A percentile compares a stretch with the other conserved stretches of the same genome.
phyloP scores from a whole-genome alignment of 805 yeast genomes.

The Pichia paraexigua region DNA sequence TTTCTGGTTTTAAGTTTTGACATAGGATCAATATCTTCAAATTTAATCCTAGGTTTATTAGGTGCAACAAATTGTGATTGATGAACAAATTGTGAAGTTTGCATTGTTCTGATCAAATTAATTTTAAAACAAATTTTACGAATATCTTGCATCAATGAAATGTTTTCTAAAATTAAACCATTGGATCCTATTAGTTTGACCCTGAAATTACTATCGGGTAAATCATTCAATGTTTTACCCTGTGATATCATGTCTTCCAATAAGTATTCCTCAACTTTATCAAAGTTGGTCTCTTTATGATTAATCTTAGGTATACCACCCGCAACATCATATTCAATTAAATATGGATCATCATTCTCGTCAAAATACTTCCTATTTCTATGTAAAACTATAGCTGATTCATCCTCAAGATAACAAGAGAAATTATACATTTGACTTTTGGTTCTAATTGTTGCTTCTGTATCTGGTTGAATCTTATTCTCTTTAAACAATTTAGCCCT shows the following conservation, averaged over 20 bases:
- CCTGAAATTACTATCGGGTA: conserved; percentile 34
- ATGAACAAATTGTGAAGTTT: conserved; percentile 68
- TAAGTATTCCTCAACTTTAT: conserved; percentile 36
- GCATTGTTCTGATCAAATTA: conserved; percentile 82
- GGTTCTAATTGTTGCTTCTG: conserved; percentile 62
- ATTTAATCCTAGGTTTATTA: conserved; percentile 46
- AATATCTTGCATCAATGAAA: conserved; percentile 77
- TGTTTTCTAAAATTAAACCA: conserved; percentile 53
- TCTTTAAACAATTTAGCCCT: conserved; percentile 62
- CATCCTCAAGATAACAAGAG: conserved; percentile 37
- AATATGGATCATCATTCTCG: conserved; percentile 54
- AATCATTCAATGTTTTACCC: conserved; percentile 28
- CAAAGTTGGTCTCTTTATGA: conserved; percentile 43
- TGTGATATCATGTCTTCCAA: conserved; percentile 30
- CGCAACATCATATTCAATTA: conserved; percentile 76
- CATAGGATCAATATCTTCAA: conserved; percentile 74
- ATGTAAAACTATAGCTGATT: conserved; percentile 26
- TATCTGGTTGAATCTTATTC: conserved; percentile 50
- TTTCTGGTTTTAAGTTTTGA: conserved; percentile 71
- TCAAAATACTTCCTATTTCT: conserved; percentile 31
- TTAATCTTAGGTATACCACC: conserved; percentile 69
- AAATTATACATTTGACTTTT: conserved; percentile 61
- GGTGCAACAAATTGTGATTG: conserved; percentile 69
- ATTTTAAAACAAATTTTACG: conserved; percentile 84
- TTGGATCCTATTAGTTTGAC: conserved; percentile 50